These are phyloP conservation scores for Neospora caninum DNA, from an alignment of 169 alveolate species.

Conservation along the genomic window DNA sequence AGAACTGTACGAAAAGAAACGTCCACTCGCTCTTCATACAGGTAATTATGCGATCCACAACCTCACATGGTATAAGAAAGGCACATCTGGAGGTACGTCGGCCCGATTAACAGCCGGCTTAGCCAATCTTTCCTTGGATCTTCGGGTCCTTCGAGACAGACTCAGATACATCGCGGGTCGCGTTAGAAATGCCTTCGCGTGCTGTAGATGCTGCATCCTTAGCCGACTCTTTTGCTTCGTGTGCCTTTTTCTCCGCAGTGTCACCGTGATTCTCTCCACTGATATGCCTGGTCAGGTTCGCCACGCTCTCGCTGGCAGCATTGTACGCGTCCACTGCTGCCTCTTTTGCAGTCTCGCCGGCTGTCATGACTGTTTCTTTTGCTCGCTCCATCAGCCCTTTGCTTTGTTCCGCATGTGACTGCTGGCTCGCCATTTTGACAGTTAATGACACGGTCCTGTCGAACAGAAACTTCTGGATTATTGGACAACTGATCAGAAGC, in stretches of 20 bases:
- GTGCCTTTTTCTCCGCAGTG: constrained; percentile 8
- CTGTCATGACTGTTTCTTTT: not conserved
- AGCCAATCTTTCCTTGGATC: constrained; percentile 3
- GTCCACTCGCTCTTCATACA: too few species aligned
- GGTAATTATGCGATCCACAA: too few species aligned
- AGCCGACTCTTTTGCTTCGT: not conserved
- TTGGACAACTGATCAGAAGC: too few species aligned
- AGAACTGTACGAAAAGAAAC: too few species aligned
- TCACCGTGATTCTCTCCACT: constrained; percentile 38
- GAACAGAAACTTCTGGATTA: too few species aligned
- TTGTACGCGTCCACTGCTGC: constrained; percentile 43
- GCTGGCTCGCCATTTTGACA: not conserved
- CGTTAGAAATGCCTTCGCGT: not conserved
- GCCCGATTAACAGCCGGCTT: not conserved
- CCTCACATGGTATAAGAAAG: too few species aligned
- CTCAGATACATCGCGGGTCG: not conserved
- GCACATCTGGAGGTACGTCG: too few species aligned
- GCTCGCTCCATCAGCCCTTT: constrained; percentile 28
- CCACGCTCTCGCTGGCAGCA: constrained; percentile 37
- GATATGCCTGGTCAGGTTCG: not conserved
- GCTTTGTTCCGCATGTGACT: constrained; percentile 19
- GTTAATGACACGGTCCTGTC: too few species aligned
- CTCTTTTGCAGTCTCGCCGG: constrained; percentile 16
- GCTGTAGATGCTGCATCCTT: not conserved
- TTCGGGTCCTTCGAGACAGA: not conserved